These are phyloP conservation scores for Pseudonitzschia multiseries DNA, from an alignment of 108 stramenopile species.

Conservation along the genomic window DNA sequence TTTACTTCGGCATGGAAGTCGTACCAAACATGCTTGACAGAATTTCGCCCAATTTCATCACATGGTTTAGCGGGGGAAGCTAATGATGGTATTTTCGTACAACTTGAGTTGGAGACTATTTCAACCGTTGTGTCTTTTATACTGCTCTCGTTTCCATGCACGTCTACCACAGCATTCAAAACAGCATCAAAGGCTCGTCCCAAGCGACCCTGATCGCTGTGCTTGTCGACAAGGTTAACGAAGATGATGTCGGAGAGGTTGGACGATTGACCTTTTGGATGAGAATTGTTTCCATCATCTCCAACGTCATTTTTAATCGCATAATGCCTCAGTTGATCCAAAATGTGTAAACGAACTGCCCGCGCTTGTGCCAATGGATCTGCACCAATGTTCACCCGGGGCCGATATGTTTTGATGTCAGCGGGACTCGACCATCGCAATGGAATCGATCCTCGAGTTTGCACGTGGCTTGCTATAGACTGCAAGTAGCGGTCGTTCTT, in stretches of 20 bases:
- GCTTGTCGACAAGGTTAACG: conserved; percentile 93
- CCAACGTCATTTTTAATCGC: neutral
- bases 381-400: conserved; percentile 80
- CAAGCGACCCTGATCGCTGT: conserved; percentile 89
- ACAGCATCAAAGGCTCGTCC: conserved; percentile 81
- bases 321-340: conserved; percentile 58
- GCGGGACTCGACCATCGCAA: conserved; percentile 92
- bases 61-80: neutral
- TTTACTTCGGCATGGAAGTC: conserved; percentile 97
- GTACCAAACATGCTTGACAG: conserved; percentile 88
- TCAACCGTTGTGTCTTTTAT: conserved; percentile 5
- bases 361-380: conserved; percentile 76
- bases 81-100: neutral
- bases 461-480: conserved; percentile 62
- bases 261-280: neutral
- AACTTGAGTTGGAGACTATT: neutral
- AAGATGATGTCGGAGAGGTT: conserved; percentile 45
- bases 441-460: conserved; percentile 94
- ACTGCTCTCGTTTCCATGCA: conserved; percentile 25
- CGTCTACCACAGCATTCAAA: conserved; percentile 64
- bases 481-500: neutral
- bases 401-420: conserved; percentile 87
- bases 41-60: conserved; percentile 6
- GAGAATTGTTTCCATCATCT: neutral
- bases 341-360: conserved; percentile 71